These are phyloP conservation scores for Phaseolus coccineus DNA, from an alignment of 331 rosid species.

Conservation along the genomic window DNA sequence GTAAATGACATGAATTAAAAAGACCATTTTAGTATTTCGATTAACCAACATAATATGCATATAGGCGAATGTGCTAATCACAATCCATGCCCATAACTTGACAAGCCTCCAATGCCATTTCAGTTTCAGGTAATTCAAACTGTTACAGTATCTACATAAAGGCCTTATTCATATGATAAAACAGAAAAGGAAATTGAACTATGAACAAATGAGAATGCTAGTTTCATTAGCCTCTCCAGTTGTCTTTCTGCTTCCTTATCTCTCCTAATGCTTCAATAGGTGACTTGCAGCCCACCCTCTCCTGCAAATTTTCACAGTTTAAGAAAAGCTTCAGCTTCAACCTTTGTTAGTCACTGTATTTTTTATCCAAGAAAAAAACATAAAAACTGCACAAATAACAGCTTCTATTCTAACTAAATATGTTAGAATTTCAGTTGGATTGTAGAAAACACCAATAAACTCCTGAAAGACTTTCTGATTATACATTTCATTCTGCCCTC, in stretches of 20 bases:
- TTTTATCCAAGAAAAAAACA: not conserved
- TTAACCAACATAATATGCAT: slow-evolving; percentile 31
- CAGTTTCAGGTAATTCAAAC: slow-evolving; percentile 38
- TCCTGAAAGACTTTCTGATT: not conserved
- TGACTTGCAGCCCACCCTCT: slow-evolving; percentile 61
- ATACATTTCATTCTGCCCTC: not conserved
- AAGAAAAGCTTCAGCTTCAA: slow-evolving; percentile 5
- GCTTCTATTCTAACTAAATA: not conserved
- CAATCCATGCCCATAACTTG: slow-evolving; percentile 26
- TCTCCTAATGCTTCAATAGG: slow-evolving; percentile 74
- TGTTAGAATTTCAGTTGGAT: slow-evolving; percentile 13
- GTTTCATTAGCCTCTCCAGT: slow-evolving; percentile 68
- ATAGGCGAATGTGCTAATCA: slow-evolving; percentile 19
- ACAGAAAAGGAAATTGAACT: not conserved
- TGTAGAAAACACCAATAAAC: not conserved
- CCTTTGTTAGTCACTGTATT: not conserved
- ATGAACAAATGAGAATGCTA: not conserved
- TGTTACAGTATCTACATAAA: slow-evolving; percentile 14
- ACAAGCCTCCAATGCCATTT: slow-evolving; percentile 36
- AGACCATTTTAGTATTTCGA: slow-evolving; percentile 40
- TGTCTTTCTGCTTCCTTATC: slow-evolving; percentile 74
- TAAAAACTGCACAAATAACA: slow-evolving; percentile 22
- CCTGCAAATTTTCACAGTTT: slow-evolving; percentile 55
- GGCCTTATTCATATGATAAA: slow-evolving; percentile 7
- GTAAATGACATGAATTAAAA: slow-evolving; percentile 41